Percentiles rank a stretch among this genome's conserved stretches.
phyloP scores from a whole-genome alignment of 805 yeast species.

The Maudiozyma saulgeensis region DNA sequence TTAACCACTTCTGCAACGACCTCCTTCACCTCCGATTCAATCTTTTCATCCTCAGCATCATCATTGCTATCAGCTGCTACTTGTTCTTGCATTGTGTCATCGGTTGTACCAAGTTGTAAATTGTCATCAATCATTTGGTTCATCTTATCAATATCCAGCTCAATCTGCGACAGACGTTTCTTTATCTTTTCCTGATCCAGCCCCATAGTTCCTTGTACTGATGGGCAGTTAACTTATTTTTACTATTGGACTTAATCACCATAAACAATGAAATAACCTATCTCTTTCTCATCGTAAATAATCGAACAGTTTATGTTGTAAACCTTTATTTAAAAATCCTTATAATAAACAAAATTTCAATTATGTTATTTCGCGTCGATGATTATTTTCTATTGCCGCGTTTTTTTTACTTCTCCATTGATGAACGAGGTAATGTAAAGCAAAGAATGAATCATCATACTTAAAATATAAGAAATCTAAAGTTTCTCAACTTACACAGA shows the following conservation, averaged over 20 bases:
- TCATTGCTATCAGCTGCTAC: not conserved
- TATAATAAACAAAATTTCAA: not conserved
- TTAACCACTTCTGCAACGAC: slow-evolving; percentile 1
- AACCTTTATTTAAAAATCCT: not conserved
- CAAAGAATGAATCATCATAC: too few relatives aligned
- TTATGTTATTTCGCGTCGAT: not conserved
- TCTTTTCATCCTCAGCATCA: not conserved
- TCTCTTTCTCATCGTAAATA: too few relatives aligned
- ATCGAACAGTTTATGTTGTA: too few relatives aligned
- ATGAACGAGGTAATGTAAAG: too few relatives aligned
- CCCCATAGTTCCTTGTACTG: slow-evolving; percentile 5
- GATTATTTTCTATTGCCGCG: not conserved
- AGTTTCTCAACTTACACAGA: too few relatives aligned
- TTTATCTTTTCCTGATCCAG: slow-evolving; percentile 23
- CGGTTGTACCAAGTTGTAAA: slow-evolving; percentile 11
- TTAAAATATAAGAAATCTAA: too few relatives aligned
- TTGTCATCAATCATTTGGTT: slow-evolving; percentile 29
- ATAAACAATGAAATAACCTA: too few relatives aligned
- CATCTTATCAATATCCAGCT: slow-evolving; percentile 28
- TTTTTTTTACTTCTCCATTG: not conserved
- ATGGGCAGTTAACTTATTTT: not conserved
- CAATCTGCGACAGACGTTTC: slow-evolving; percentile 29
- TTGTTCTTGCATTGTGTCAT: not conserved
- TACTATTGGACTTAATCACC: too few relatives aligned
- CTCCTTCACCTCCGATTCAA: slow-evolving; percentile 7